Base-by-base conservation (phyloP, 345 rosid genomes). In the Lumnitzera littorea region DNA sequence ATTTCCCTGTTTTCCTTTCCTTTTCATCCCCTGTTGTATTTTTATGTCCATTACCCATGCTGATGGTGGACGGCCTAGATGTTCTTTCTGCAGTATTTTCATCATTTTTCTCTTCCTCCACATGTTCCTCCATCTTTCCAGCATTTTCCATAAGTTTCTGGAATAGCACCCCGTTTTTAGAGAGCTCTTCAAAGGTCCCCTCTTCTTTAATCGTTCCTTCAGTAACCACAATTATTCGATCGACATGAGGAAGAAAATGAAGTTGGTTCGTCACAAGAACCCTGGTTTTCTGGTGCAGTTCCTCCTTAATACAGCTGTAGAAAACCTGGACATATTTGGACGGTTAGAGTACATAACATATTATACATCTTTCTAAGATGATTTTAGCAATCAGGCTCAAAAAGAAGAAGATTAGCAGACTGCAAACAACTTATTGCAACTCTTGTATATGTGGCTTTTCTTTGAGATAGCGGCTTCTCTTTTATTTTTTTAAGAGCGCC, bases 111-210 rank as follows among this genome's bases (percentile, higher is more conserved):
- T 43, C 56, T 24, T 73, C 75, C 57, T 82, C 81, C 53, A 66
- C 75, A 67, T 77, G 70, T 60, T 80, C 84, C 67, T 84, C 97
- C 89, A 90, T 87, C 78, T 94, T 90, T 16, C 99, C 97, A 14
- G 96, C 97, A 78, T 90, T 94, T 75, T 87, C 94, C 97, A 94
- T 90, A 46, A 90, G 77, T 76, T 80, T 90, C 74, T 88, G 82
- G 81, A 94, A 88, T 51, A 88, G 65, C 61, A 14, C 55, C 50
- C 99, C 97, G 25, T 71, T 81, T 76, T 58, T 77, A 16, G 91
- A 87, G 65, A 94, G 82, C 76, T 88, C 99, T 76, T 82, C 82
- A 61, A 82, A 94, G 60, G 91, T 88, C 66, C 99, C 99, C 55
- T 86, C 86, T 72, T 90, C 99, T 71, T 81, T 84, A 57, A 94